These are phyloP conservation scores for Fusarium austroafricanum DNA, from an alignment of 2,329 filamentous ascomycete genomes.

Conservation along the genomic window DNA sequence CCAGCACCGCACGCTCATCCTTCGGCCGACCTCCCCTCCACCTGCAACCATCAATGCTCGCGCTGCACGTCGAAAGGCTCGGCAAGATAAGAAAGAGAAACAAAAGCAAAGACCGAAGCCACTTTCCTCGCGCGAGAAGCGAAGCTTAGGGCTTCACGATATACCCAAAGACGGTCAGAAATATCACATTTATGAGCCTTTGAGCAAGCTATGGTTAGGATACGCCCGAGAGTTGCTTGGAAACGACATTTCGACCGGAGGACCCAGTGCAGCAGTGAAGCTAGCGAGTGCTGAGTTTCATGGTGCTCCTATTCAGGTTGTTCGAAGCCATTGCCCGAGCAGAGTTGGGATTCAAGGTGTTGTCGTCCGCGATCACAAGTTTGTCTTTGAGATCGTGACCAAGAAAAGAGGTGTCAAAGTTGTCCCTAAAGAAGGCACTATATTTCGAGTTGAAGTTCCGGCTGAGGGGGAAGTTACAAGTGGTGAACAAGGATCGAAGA, in stretches of 20 bases:
- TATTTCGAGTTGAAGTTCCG: constrained; percentile 82
- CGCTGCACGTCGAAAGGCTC: constrained; percentile 64
- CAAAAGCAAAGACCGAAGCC: constrained; percentile 70
- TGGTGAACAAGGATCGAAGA: constrained; percentile 33
- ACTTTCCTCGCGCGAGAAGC: constrained; percentile 82
- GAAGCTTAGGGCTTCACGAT: constrained; percentile 77
- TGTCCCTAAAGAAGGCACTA: constrained; percentile 89
- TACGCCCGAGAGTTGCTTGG: constrained; percentile 88
- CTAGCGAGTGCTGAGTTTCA: constrained; percentile 90
- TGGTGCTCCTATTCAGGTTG: constrained; percentile 84
- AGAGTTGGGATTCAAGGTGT: constrained; percentile 88
- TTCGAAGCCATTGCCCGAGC: constrained; percentile 81
- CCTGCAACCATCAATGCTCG: constrained; percentile 66
- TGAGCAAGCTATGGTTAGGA: constrained; percentile 83
- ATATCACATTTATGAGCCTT: constrained; percentile 80
- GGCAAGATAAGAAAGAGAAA: constrained; percentile 58
- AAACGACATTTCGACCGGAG: constrained; percentile 66
- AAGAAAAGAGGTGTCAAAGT: constrained; percentile 75
- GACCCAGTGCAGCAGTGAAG: constrained; percentile 74
- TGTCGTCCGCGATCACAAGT: constrained; percentile 88
- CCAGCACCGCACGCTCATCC: constrained; percentile 81
- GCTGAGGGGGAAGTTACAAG: constrained; percentile 19
- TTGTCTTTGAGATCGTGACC: constrained; percentile 87
- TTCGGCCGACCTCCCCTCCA: constrained; percentile 79
- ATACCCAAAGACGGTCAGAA: constrained; percentile 71